phyloP scores from a whole-genome alignment of 805 yeast species.

The Hanseniaspora guilliermondii region DNA sequence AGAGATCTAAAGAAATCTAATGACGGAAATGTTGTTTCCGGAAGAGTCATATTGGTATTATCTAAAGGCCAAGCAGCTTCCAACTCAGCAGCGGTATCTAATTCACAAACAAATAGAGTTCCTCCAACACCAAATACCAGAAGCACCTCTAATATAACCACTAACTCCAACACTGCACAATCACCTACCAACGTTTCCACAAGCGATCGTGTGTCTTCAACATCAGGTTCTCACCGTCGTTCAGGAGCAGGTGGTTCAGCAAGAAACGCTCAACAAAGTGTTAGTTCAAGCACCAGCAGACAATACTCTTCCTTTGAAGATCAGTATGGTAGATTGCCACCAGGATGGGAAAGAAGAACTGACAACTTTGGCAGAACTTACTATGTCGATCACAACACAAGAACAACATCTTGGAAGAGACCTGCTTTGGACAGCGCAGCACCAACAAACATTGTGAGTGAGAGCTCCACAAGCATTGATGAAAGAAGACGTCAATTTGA shows the following conservation, averaged over 20 bases:
- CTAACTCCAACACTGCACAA: not conserved
- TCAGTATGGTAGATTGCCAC: slow-evolving; percentile 89
- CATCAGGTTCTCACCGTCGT: slow-evolving; percentile 13
- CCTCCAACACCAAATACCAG: not conserved
- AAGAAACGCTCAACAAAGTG: slow-evolving; percentile 16
- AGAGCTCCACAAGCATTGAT: slow-evolving; percentile 59
- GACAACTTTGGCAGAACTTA: slow-evolving; percentile 95
- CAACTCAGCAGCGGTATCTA: not conserved
- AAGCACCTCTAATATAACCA: not conserved
- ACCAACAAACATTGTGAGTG: slow-evolving; percentile 27
- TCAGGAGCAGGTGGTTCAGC: slow-evolving; percentile 18
- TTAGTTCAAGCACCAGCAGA: slow-evolving; percentile 28
- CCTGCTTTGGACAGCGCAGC: slow-evolving; percentile 73
- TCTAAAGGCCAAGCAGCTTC: slow-evolving; percentile 26
- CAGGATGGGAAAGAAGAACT: slow-evolving; percentile 98
- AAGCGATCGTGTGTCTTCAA: not conserved
- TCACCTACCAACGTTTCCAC: not conserved
- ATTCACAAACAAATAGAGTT: not conserved
- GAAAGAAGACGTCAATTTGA: slow-evolving; percentile 84
- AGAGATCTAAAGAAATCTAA: slow-evolving; percentile 84
- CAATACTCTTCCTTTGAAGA: slow-evolving; percentile 92
- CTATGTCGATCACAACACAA: slow-evolving; percentile 93
- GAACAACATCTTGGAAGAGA: slow-evolving; percentile 98
- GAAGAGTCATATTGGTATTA: slow-evolving; percentile 70
- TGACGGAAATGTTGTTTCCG: slow-evolving; percentile 85